Percentiles rank a stretch among this genome's conserved stretches.
Evolutionary conservation across 306 rosid species (phyloP).

Genomic region (Gastrolobium bilobum): DNA sequence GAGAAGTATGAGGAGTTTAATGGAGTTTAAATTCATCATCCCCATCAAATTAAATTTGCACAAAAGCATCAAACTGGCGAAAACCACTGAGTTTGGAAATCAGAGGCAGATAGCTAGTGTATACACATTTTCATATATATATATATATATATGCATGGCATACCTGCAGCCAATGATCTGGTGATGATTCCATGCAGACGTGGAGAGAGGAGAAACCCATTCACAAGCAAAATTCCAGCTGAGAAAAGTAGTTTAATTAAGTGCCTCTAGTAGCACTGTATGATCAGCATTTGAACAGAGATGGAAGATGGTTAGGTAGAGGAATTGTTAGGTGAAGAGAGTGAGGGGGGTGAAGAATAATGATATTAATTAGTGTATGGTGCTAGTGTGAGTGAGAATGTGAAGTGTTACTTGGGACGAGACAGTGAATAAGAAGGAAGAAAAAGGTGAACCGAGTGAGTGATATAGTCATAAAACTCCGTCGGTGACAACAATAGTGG

Average conservation of each 20-base stretch:
- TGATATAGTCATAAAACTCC: conserved; percentile 38
- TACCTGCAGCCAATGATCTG: conserved; percentile 97
- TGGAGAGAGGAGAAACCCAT: conserved; percentile 92
- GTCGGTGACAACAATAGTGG: conserved; percentile 71
- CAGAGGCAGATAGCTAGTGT: not conserved
- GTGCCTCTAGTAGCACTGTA: not conserved
- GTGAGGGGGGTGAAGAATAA: not conserved
- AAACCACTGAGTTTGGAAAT: not conserved
- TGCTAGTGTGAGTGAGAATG: conserved; percentile 17
- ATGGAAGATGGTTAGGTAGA: not conserved
- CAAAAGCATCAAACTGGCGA: not conserved
- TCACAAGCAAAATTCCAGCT: conserved; percentile 37
- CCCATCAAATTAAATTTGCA: not conserved
- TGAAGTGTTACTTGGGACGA: conserved; percentile 41
- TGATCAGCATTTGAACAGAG: not conserved
- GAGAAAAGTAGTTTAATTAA: not conserved
- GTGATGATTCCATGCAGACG: conserved; percentile 91
- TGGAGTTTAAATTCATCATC: too few relatives aligned
- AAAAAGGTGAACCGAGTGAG: conserved; percentile 44
- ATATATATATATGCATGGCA: conserved; percentile 18
- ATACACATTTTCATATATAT: not conserved
- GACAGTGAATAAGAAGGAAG: conserved; percentile 78
- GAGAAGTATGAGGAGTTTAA: too few relatives aligned
- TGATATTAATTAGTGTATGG: not conserved
- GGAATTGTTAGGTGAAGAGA: conserved; percentile 11